phyloP scores from a whole-genome alignment of 129 eudicot species.

The Escallonia rubra region DNA sequence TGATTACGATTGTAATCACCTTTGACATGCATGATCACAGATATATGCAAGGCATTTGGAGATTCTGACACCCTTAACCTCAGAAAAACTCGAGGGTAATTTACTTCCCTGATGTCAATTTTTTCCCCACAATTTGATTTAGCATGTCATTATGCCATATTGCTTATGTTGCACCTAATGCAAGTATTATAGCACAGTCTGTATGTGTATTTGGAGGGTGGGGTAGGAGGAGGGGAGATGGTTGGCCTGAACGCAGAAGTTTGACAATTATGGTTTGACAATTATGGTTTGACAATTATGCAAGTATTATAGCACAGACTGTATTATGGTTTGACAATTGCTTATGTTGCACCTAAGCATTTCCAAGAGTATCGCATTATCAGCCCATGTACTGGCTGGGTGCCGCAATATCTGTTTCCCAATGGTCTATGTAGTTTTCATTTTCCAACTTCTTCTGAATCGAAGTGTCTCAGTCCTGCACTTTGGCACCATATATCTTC shows the following conservation, averaged over 20 bases:
- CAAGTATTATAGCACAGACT: no score
- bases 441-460: no score
- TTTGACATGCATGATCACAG: conserved; percentile 31
- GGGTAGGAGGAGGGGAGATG: neutral
- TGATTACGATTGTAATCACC: neutral
- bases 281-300: no score
- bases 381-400: no score
- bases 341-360: no score
- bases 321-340: no score
- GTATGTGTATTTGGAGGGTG: neutral
- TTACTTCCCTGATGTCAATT: neutral
- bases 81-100: conserved; percentile 42
- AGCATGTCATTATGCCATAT: neutral
- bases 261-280: neutral
- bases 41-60: conserved; percentile 34
- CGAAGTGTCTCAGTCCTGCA: no score
- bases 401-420: no score
- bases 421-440: no score
- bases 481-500: no score
- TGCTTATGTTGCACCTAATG: neutral
- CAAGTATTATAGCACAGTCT: neutral
- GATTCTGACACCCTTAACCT: conserved; percentile 17
- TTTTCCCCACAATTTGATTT: neutral
- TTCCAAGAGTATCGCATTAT: no score
- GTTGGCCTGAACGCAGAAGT: neutral